Conservation (phyloP, 1,284 basidiomycete species). For the Irpex sp. region DNA sequence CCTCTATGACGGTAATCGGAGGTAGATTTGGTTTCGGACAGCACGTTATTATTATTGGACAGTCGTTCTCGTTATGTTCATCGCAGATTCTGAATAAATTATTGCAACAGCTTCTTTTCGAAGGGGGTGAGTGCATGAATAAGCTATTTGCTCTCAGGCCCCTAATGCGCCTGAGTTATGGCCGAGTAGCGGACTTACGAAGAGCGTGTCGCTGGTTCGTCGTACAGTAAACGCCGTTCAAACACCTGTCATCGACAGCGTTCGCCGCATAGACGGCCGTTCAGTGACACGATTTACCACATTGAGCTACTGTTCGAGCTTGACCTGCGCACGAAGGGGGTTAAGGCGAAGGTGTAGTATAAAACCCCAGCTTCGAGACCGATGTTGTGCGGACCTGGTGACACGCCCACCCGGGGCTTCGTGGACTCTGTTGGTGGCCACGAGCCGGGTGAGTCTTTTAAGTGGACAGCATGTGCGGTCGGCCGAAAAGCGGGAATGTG, state of each 20-base stretch:
- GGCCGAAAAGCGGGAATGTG: constrained; percentile 13
- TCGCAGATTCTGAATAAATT: neutral
- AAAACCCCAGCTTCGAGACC: neutral
- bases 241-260: neutral
- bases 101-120: neutral
- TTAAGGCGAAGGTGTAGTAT: constrained; percentile 3
- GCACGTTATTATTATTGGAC: neutral
- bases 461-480: neutral
- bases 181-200: neutral
- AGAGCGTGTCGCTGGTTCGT: neutral
- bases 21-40: constrained; percentile 34
- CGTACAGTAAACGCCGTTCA: constrained; percentile 4
- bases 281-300: neutral
- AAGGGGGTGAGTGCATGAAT: neutral
- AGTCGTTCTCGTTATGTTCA: neutral
- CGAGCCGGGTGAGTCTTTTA: neutral
- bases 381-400: constrained; percentile 2
- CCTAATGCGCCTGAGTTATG: neutral
- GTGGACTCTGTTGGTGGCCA: no score
- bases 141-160: neutral
- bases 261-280: neutral
- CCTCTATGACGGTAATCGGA: constrained; percentile 86
- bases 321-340: neutral
- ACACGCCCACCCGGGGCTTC: neutral
- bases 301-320: neutral